Evolutionary conservation across 305 asterid species (phyloP).

Genomic region (Solanum chacoense): DNA sequence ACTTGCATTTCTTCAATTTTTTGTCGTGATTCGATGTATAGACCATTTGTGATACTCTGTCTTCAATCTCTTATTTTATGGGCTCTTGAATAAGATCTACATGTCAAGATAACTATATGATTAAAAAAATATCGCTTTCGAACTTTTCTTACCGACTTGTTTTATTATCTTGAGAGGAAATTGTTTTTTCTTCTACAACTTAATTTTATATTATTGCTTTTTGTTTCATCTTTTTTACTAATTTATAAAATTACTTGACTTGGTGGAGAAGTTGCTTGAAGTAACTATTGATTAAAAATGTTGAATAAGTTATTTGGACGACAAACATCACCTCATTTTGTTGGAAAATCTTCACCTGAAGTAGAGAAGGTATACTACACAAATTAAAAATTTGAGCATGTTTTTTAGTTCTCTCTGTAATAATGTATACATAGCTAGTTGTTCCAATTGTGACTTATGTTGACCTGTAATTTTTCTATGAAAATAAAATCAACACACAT

Average conservation of each 20-base stretch:
- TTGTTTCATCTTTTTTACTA: not conserved
- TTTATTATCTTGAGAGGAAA: not conserved
- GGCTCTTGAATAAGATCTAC: not conserved
- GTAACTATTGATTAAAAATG: not conserved
- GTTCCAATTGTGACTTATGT: no score
- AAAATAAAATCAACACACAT: no score
- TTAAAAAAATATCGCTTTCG: not conserved
- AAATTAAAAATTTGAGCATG: no score
- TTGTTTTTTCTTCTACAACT: not conserved
- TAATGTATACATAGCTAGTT: no score
- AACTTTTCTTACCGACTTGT: not conserved
- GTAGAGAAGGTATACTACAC: no score
- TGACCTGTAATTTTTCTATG: no score
- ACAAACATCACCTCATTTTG: no score
- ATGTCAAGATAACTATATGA: not conserved
- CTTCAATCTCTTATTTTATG: not conserved
- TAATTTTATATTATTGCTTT: not conserved
- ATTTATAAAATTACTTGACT: not conserved
- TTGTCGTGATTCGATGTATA: not conserved
- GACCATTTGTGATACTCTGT: not conserved
- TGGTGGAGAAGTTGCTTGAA: not conserved
- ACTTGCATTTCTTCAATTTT: not conserved
- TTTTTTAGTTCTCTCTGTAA: no score
- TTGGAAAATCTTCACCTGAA: no score
- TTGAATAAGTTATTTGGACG: no score